phyloP scores from a whole-genome alignment of 768 basidiomycete species.

The Tephrocybe rancida region DNA sequence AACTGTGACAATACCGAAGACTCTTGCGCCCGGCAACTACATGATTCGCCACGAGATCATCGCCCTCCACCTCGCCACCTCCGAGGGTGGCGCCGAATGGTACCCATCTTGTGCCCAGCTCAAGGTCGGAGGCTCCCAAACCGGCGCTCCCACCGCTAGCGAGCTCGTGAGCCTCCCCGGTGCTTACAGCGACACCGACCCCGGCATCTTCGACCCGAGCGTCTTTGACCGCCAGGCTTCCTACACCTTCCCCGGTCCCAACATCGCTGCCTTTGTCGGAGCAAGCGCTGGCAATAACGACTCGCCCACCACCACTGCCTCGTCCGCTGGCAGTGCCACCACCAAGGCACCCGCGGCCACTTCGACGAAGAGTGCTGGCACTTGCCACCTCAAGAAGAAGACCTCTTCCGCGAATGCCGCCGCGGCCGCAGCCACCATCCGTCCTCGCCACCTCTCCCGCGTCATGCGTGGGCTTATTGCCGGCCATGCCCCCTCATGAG shows the following conservation, averaged over 20 bases:
- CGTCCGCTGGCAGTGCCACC: background rate
- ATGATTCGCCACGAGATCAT: constrained; percentile 82
- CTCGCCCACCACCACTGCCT: background rate
- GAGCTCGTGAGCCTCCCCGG: constrained; percentile 69
- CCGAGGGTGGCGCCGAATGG: constrained; percentile 71
- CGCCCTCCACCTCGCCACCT: constrained; percentile 70
- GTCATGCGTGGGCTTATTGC: constrained; percentile 29
- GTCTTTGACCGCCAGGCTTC: constrained; percentile 31
- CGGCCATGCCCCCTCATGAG: constrained; percentile 5
- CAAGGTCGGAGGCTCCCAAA: constrained; percentile 51
- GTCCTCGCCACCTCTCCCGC: constrained; percentile 29
- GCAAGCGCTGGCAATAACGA: background rate
- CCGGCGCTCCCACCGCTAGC: constrained; percentile 41
- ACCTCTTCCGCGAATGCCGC: constrained; percentile 6
- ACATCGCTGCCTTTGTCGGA: constrained; percentile 40
- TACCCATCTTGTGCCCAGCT: constrained; percentile 73
- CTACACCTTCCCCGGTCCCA: constrained; percentile 53
- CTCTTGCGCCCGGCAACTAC: constrained; percentile 69
- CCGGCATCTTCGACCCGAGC: constrained; percentile 61
- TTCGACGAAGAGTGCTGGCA: constrained; percentile 5
- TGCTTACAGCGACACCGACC: constrained; percentile 68
- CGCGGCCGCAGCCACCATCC: constrained; percentile 9
- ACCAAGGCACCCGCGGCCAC: background rate
- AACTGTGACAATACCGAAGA: constrained; percentile 45
- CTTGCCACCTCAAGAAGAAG: constrained; percentile 24